Evolutionary conservation across 2,329 filamentous ascomycete genomes (phyloP).

Genomic region (Graphilbum ipis-grandicollis): DNA sequence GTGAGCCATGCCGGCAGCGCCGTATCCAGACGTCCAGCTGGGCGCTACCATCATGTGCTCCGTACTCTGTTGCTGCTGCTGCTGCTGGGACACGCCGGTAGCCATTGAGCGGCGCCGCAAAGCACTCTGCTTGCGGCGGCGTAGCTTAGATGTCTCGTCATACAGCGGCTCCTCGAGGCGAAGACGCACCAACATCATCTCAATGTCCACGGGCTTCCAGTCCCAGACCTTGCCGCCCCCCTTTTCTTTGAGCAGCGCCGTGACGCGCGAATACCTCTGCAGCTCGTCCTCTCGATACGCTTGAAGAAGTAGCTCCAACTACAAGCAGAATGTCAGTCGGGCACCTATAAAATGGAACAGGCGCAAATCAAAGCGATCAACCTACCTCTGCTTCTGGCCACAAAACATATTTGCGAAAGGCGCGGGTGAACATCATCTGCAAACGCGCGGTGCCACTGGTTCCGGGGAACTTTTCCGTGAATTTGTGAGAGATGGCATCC

Average conservation of each 20-base stretch:
- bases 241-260: slow-evolving; percentile 27
- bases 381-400: slow-evolving; percentile 32
- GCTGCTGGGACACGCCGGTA: background rate
- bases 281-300: slow-evolving; percentile 24
- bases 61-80: background rate
- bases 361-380: too few relatives aligned
- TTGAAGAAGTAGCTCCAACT: slow-evolving; percentile 15
- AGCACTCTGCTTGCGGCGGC: slow-evolving; percentile 23
- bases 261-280: slow-evolving; percentile 23
- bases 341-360: too few relatives aligned
- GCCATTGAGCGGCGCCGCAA: slow-evolving; percentile 4
- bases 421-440: slow-evolving; percentile 38
- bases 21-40: background rate
- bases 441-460: slow-evolving; percentile 23
- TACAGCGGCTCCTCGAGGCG: slow-evolving; percentile 27
- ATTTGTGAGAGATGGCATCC: slow-evolving; percentile 32
- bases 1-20: background rate
- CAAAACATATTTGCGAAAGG: slow-evolving; percentile 27
- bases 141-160: slow-evolving; percentile 20
- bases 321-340: too few relatives aligned
- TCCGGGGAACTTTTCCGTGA: slow-evolving; percentile 15
- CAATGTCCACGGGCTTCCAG: slow-evolving; percentile 31
- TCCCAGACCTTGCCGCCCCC: slow-evolving; percentile 32
- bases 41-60: background rate
- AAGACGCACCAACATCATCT: slow-evolving; percentile 29